Evolutionary conservation across 1,284 basidiomycete genomes (phyloP).

Genomic region (Moniliella sp.): DNA sequence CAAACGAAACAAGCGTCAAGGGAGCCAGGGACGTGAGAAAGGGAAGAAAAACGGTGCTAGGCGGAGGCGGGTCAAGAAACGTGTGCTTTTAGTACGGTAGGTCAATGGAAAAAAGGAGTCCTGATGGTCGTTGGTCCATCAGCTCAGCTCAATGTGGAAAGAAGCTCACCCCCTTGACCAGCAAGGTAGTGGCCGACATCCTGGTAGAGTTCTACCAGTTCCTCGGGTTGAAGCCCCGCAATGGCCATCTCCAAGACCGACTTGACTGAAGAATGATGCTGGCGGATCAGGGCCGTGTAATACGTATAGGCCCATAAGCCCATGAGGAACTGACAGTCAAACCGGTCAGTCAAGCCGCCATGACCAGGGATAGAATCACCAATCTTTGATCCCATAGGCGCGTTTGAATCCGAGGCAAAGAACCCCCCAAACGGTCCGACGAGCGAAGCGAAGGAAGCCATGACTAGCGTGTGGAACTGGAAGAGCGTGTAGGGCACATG

Average conservation of each 20-base stretch:
- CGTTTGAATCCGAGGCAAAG: constrained; percentile 94
- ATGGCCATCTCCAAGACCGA: constrained; percentile 72
- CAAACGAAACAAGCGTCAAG: too few species aligned
- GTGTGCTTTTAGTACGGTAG: too few species aligned
- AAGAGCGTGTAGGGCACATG: constrained; percentile 69
- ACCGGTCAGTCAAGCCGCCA: constrained; percentile 95
- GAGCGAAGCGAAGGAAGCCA: constrained; percentile 82
- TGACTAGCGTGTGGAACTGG: constrained; percentile 70
- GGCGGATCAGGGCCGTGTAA: constrained; percentile 34
- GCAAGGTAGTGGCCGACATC: constrained; percentile 44
- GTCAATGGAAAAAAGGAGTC: too few species aligned
- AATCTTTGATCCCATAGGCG: constrained; percentile 99
- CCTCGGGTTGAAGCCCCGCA: constrained; percentile 56
- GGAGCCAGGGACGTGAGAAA: too few species aligned
- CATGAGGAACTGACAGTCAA: constrained; percentile 94
- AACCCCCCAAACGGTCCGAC: constrained; percentile 98
- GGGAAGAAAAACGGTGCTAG: too few species aligned
- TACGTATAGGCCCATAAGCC: constrained; percentile 36
- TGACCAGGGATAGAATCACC: constrained; percentile 94
- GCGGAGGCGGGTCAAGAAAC: too few species aligned
- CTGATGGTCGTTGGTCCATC: too few species aligned
- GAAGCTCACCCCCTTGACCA: too few species aligned
- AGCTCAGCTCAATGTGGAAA: too few species aligned
- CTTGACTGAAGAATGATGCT: constrained; percentile 65
- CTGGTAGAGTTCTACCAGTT: constrained; percentile 55